These are phyloP conservation scores for Gracilaria domingensis DNA, from an alignment of 23 red algal genomes.

Conservation along the genomic window DNA sequence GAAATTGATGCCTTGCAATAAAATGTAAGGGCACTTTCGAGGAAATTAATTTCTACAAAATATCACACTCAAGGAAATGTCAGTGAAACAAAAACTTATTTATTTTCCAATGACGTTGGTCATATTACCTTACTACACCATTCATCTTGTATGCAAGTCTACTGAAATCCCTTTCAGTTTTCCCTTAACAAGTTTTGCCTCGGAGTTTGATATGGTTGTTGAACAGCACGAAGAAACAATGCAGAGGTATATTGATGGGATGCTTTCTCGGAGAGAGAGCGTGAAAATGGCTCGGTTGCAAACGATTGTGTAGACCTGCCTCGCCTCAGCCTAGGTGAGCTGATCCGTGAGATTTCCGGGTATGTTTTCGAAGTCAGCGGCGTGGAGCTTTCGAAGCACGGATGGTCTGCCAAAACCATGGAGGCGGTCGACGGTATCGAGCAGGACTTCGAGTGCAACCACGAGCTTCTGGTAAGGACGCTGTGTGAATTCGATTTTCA, in stretches of 20 bases:
- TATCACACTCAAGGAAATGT: no score
- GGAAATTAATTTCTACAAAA: no score
- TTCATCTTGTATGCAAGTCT: no score
- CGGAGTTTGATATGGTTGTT: conserved; percentile 41
- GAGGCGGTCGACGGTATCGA: neutral
- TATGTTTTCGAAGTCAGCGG: neutral
- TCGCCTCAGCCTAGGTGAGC: neutral
- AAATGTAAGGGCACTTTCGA: no score
- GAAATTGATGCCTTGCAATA: no score
- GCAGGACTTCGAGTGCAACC: neutral
- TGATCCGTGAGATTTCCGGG: neutral
- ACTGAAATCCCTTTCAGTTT: no score
- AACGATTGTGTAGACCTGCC: neutral
- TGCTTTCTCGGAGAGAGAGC: conserved; percentile 53
- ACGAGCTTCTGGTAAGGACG: neutral
- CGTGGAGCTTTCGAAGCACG: neutral
- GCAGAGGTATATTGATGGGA: conserved; percentile 39
- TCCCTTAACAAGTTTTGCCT: no score
- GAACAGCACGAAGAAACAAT: conserved; percentile 26
- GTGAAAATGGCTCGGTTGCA: conserved; percentile 30
- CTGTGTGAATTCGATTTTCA: conserved; percentile 61
- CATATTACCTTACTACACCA: no score
- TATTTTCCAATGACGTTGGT: no score
- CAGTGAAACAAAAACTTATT: no score
- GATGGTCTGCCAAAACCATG: neutral